Evolutionary conservation across 306 rosid genomes (phyloP).

Genomic region (Trichosanthes truncata): DNA sequence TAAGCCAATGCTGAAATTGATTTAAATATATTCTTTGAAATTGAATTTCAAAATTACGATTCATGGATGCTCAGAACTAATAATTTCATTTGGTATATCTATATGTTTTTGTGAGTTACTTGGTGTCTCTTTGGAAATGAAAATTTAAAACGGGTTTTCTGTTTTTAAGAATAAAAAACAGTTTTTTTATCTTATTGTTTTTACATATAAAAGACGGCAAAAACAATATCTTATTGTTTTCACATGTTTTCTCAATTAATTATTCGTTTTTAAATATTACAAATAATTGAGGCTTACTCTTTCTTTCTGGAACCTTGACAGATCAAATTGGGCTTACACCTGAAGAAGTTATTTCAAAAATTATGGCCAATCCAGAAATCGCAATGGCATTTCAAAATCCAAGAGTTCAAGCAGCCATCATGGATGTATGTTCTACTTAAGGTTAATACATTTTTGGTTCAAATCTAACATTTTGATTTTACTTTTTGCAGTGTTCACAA

Average conservation of each 20-base stretch:
- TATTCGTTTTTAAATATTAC: neutral
- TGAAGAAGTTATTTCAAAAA: constrained; percentile 87
- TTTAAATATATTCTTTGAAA: neutral
- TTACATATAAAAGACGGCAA: no score
- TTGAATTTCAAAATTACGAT: neutral
- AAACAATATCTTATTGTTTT: neutral
- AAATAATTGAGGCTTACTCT: neutral
- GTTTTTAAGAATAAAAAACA: neutral
- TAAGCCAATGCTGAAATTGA: neutral
- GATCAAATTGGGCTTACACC: constrained; percentile 97
- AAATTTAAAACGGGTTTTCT: neutral
- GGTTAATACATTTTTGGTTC: neutral
- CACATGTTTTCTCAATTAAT: neutral
- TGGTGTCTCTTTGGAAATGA: neutral
- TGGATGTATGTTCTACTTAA: constrained; percentile 68
- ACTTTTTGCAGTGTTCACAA: constrained; percentile 82
- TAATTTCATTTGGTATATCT: neutral
- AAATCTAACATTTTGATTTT: constrained; percentile 14
- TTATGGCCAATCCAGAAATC: constrained; percentile 93
- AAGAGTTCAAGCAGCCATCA: constrained; percentile 92
- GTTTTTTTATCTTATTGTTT: neutral
- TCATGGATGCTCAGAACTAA: neutral
- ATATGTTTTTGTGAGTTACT: neutral
- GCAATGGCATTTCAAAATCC: constrained; percentile 98
- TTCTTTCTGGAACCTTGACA: constrained; percentile 19